phyloP scores from a whole-genome alignment of 2,329 filamentous ascomycete species.

The Claviceps pusilla region DNA sequence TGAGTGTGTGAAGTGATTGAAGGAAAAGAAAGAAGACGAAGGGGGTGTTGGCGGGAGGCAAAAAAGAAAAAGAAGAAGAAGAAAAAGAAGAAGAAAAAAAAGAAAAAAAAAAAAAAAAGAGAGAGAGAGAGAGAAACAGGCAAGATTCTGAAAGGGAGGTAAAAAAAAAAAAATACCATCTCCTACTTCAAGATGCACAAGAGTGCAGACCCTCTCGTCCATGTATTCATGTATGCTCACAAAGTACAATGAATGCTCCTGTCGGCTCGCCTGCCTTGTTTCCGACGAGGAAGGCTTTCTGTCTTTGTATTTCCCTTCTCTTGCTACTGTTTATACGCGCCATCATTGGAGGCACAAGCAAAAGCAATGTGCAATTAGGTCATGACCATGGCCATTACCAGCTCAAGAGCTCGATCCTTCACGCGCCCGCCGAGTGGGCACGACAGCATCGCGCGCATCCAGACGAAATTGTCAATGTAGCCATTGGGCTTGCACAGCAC shows the following conservation, averaged over 20 bases:
- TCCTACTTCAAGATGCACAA: neutral
- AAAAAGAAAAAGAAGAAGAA: neutral
- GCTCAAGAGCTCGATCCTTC: neutral
- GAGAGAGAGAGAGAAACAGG: neutral
- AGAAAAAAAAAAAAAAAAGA: neutral
- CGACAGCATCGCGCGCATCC: neutral
- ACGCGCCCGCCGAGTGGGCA: neutral
- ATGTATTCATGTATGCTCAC: neutral
- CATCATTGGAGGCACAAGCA: neutral
- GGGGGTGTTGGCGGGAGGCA: no score
- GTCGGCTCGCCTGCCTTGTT: no score
- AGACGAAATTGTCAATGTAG: neutral
- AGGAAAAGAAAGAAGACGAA: no score
- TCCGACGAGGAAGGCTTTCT: neutral
- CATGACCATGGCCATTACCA: neutral
- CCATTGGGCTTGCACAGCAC: neutral
- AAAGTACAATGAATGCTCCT: neutral
- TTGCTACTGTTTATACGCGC: neutral
- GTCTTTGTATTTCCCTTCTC: neutral
- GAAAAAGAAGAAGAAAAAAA: neutral
- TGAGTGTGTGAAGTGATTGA: no score
- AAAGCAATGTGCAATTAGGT: no score
- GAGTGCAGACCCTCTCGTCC: neutral
- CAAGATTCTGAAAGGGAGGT: neutral
- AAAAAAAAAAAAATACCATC: neutral